Conservation (phyloP, 2,329 filamentous ascomycete genomes). For the Penicillium brevicompactum region DNA sequence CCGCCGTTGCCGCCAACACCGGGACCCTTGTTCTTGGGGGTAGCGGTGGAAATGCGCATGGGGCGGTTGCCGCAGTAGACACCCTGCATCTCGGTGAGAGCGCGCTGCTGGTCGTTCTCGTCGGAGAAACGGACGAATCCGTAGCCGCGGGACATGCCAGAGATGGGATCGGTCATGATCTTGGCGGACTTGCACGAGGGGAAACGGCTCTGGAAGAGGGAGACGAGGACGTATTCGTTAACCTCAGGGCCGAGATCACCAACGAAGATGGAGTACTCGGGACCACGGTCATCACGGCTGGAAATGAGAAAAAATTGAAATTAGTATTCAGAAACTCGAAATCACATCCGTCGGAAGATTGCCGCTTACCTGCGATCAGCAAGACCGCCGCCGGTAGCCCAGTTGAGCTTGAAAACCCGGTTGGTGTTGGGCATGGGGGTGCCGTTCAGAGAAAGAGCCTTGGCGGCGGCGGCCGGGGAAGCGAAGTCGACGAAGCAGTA, state of each 20-base stretch:
- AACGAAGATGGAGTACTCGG: constrained; percentile 96
- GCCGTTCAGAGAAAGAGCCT: constrained; percentile 88
- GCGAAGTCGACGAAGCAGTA: constrained; percentile 98
- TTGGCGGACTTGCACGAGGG: constrained; percentile 98
- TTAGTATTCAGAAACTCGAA: neutral
- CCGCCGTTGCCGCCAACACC: constrained; percentile 55
- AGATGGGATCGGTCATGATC: constrained; percentile 99
- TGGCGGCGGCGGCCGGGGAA: constrained; percentile 79
- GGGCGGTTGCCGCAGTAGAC: constrained; percentile 98
- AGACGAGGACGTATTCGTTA: constrained; percentile 96
- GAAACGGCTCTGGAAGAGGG: constrained; percentile 94
- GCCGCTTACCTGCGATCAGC: constrained; percentile 79
- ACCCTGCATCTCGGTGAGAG: constrained; percentile 96
- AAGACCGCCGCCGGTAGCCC: constrained; percentile 94
- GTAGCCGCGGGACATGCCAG: constrained; percentile 94
- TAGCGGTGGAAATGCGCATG: constrained; percentile 97
- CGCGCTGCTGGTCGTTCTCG: constrained; percentile 93
- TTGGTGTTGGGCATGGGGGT: constrained; percentile 88
- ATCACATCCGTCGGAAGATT: neutral
- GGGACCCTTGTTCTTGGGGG: constrained; percentile 82
- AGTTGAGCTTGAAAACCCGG: constrained; percentile 98
- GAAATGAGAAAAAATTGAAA: constrained; percentile 4
- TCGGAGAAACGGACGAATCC: constrained; percentile 97
- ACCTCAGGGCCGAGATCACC: constrained; percentile 97
- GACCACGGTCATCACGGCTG: constrained; percentile 86